Conservation (phyloP, 108 stramenopile genomes). For the Pseudonitzschia pungens region DNA sequence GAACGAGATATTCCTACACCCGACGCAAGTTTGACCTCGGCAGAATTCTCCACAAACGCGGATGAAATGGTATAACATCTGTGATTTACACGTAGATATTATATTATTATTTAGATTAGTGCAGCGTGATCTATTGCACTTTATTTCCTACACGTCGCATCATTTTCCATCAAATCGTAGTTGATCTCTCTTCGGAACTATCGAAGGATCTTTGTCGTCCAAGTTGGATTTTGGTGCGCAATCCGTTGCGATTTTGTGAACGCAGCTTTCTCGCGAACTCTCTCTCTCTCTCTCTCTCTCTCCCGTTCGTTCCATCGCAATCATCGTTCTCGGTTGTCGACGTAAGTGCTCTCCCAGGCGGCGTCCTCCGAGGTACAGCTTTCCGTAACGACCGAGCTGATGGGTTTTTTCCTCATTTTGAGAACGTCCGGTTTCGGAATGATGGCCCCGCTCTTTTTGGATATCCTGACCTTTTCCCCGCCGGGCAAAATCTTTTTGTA, state of each 20-base stretch:
- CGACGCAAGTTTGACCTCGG: background rate
- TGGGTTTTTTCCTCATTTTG: constrained; percentile 45
- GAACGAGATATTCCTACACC: background rate
- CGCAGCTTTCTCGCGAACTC: too few relatives aligned
- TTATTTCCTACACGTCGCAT: too few relatives aligned
- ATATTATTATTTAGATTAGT: background rate
- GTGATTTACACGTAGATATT: too few relatives aligned
- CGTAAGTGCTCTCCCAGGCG: constrained; percentile 77
- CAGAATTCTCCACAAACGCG: background rate
- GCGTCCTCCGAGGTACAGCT: constrained; percentile 72
- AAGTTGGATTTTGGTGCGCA: too few relatives aligned
- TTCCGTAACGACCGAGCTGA: constrained; percentile 65
- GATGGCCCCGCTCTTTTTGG: constrained; percentile 88
- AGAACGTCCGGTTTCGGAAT: constrained; percentile 89
- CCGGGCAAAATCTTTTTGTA: constrained; percentile 78
- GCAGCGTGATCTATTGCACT: background rate
- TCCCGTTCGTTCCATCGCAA: background rate
- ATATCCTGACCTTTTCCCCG: constrained; percentile 93
- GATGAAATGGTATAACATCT: constrained; percentile 20
- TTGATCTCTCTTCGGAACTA: too few relatives aligned
- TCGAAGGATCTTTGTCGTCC: too few relatives aligned
- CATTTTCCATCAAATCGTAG: too few relatives aligned
- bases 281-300: too few relatives aligned
- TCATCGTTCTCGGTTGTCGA: background rate
- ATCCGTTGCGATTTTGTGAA: too few relatives aligned